phyloP scores from a whole-genome alignment of 2,329 filamentous ascomycete genomes.

The Cytospora piceae region DNA sequence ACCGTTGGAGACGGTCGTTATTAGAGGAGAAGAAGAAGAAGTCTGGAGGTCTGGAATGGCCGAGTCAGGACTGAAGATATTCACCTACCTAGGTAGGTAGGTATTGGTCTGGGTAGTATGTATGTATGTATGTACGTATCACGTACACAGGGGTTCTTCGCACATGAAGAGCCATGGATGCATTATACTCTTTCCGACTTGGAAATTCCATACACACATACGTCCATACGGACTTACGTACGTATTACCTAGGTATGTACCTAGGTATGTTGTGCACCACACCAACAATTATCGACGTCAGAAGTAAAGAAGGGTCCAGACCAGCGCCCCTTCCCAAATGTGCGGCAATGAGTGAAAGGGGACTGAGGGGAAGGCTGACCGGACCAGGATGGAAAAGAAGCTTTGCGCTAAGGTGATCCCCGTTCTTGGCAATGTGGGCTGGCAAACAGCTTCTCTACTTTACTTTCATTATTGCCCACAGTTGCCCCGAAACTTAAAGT shows the following conservation, averaged over 20 bases:
- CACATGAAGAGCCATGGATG: too few species aligned
- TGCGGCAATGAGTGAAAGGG: slow-evolving; percentile 4
- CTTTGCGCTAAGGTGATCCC: slow-evolving; percentile 17
- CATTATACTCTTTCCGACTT: neutral
- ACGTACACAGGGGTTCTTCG: too few species aligned
- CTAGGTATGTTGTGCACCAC: neutral
- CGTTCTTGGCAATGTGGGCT: slow-evolving; percentile 24
- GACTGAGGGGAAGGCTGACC: slow-evolving; percentile 8
- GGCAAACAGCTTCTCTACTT: slow-evolving; percentile 2
- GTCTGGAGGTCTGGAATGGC: neutral
- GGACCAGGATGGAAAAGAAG: slow-evolving; percentile 24
- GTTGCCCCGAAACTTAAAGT: neutral
- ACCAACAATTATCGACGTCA: neutral
- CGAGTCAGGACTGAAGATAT: neutral
- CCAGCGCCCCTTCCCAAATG: neutral
- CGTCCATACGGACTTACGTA: neutral
- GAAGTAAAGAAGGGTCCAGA: neutral
- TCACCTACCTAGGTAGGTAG: neutral
- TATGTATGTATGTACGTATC: neutral
- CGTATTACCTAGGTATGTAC: too few species aligned
- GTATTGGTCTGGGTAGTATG: neutral
- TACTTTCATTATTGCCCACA: neutral
- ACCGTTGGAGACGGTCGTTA: neutral
- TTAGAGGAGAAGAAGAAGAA: too few species aligned
- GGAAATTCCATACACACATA: neutral